These are phyloP conservation scores for Sporothrix mexicana DNA, from an alignment of 2,329 filamentous ascomycete species.

Conservation along the genomic window DNA sequence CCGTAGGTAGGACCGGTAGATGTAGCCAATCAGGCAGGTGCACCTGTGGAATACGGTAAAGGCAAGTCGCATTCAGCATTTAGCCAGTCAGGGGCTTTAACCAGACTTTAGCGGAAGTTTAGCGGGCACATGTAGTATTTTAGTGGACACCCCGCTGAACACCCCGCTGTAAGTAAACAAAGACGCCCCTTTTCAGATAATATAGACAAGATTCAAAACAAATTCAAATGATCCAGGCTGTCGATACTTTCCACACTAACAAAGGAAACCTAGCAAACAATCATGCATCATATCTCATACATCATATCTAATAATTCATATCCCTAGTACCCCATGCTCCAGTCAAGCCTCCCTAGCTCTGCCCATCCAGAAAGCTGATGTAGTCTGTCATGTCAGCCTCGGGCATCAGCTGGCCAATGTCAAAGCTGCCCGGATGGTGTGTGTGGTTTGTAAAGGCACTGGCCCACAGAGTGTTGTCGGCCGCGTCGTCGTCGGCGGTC, in stretches of 20 bases:
- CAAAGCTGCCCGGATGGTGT: not conserved
- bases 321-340: too few species aligned
- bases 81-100: too few species aligned
- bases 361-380: not conserved
- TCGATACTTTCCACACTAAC: not conserved
- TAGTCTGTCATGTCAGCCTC: slow-evolving; percentile 23
- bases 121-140: not conserved
- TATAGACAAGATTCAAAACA: too few species aligned
- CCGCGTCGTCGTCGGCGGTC: not conserved
- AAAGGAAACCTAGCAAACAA: not conserved
- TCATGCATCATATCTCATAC: not conserved
- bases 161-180: not conserved
- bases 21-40: too few species aligned
- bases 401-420: slow-evolving; percentile 5
- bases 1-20: too few species aligned
- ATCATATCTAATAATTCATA: too few species aligned
- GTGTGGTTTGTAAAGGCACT: slow-evolving; percentile 11
- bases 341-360: not conserved
- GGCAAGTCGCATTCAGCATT: too few species aligned
- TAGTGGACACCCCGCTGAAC: too few species aligned
- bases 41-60: too few species aligned
- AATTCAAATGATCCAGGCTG: too few species aligned
- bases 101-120: not conserved
- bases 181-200: not conserved
- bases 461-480: slow-evolving; percentile 16